Percentiles rank a stretch among this genome's conserved stretches.
Evolutionary conservation across 805 yeast species (phyloP).

Genomic region (Starmerella sirachaensis): DNA sequence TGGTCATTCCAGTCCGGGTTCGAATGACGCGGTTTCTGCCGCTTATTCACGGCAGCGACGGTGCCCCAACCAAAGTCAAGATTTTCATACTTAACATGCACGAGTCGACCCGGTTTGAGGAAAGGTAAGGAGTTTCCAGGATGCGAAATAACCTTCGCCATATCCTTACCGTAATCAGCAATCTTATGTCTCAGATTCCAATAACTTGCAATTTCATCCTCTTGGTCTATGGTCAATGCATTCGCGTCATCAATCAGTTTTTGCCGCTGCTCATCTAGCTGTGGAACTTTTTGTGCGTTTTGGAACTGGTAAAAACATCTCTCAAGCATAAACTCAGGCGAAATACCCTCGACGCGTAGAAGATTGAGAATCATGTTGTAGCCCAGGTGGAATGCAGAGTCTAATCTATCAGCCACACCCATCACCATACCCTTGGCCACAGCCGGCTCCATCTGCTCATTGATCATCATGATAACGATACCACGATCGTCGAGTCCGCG

Average conservation of each 20-base stretch:
- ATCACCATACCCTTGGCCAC: conserved; percentile 99
- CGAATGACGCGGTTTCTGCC: conserved; percentile 40
- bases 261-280: conserved; percentile 55
- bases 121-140: conserved; percentile 79
- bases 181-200: conserved; percentile 70
- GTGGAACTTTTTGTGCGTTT: conserved; percentile 81
- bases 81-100: conserved; percentile 46
- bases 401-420: conserved; percentile 95
- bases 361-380: conserved; percentile 92
- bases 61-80: conserved; percentile 94
- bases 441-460: conserved; percentile 98
- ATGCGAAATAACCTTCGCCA: conserved; percentile 72
- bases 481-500: conserved; percentile 99
- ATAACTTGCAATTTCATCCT: conserved; percentile 61
- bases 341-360: conserved; percentile 94
- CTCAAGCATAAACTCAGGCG: conserved; percentile 95
- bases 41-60: conserved; percentile 62
- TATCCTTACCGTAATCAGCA: conserved; percentile 57
- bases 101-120: conserved; percentile 77
- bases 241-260: conserved; percentile 41
- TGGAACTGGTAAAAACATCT: conserved; percentile 92
- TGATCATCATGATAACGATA: conserved; percentile 98
- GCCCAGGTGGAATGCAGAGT: conserved; percentile 94
- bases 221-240: conserved; percentile 55
- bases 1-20: conserved; percentile 62